Percentiles rank a stretch among this genome's conserved stretches.
Evolutionary conservation across 208 protist genomes (phyloP).

Genomic region (Leishmania tropica): DNA sequence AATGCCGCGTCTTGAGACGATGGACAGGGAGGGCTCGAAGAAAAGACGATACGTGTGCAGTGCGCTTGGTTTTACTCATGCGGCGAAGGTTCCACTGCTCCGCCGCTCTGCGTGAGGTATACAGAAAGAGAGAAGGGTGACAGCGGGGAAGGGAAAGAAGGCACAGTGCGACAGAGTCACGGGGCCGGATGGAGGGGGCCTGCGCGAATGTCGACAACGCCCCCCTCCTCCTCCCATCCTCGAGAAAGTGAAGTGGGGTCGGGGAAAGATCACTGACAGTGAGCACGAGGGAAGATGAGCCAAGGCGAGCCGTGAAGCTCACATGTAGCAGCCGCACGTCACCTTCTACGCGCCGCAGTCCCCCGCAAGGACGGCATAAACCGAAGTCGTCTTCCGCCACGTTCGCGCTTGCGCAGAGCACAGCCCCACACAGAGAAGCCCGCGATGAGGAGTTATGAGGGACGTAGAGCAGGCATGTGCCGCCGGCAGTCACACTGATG

Average conservation of each 20-base stretch:
- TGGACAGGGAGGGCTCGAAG: background rate
- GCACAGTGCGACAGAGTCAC: background rate
- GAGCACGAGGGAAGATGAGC: background rate
- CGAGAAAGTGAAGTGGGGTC: background rate
- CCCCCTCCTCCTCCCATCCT: background rate
- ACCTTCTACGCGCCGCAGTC: background rate
- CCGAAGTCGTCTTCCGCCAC: background rate
- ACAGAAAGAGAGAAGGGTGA: background rate
- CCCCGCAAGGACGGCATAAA: background rate
- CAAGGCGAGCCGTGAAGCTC: background rate
- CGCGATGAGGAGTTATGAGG: background rate
- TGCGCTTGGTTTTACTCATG: background rate
- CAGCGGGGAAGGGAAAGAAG: background rate
- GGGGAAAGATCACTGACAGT: constrained; percentile 1
- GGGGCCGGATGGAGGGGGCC: background rate
- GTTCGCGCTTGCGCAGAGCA: background rate
- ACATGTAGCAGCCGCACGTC: background rate
- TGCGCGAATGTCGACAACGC: background rate
- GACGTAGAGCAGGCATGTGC: background rate
- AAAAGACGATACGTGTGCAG: background rate
- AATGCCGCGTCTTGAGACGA: background rate
- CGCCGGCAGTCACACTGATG: background rate
- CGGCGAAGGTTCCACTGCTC: background rate
- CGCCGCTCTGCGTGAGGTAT: background rate
- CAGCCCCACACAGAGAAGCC: background rate